phyloP scores from a whole-genome alignment of 495 filamentous ascomycete species.

The Aspergillus haitiensis region DNA sequence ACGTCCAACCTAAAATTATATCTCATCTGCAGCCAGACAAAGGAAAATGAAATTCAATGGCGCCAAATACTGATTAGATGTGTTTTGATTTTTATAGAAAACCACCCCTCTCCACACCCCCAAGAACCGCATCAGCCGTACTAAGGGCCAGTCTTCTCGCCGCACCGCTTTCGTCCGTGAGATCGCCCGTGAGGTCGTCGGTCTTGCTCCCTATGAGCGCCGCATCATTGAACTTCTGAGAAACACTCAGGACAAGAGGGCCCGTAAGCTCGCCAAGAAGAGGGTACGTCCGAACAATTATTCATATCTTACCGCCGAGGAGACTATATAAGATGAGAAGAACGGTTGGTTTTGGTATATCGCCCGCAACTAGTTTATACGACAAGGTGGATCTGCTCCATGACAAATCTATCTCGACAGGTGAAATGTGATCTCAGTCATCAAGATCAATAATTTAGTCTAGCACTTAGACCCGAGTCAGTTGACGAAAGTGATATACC shows the following conservation, averaged over 20 bases:
- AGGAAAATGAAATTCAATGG: neutral
- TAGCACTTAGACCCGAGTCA: neutral
- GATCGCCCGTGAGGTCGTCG: constrained; percentile 89
- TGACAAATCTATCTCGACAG: too few relatives aligned
- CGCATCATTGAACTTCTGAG: constrained; percentile 97
- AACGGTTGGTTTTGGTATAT: constrained; percentile 5
- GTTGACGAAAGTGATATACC: neutral
- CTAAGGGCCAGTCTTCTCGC: constrained; percentile 90
- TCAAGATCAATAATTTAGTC: too few relatives aligned
- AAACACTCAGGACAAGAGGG: constrained; percentile 99
- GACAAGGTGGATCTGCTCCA: neutral
- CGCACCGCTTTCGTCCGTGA: constrained; percentile 90
- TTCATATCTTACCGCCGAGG: too few relatives aligned
- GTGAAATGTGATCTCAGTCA: too few relatives aligned
- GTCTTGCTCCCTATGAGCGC: constrained; percentile 95
- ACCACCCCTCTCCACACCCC: constrained; percentile 77
- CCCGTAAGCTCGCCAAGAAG: constrained; percentile 99
- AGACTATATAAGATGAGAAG: neutral
- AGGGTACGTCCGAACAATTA: constrained; percentile 57
- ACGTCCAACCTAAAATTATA: neutral
- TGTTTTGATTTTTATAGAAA: constrained; percentile 60
- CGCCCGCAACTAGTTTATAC: neutral
- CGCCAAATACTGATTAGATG: constrained; percentile 12
- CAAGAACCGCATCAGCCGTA: constrained; percentile 83
- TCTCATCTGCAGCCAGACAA: neutral